Evolutionary conservation across 495 filamentous ascomycete genomes (phyloP), one percentile per base, ranked within the genome.

Genomic region (Copromyces sp.): DNA sequence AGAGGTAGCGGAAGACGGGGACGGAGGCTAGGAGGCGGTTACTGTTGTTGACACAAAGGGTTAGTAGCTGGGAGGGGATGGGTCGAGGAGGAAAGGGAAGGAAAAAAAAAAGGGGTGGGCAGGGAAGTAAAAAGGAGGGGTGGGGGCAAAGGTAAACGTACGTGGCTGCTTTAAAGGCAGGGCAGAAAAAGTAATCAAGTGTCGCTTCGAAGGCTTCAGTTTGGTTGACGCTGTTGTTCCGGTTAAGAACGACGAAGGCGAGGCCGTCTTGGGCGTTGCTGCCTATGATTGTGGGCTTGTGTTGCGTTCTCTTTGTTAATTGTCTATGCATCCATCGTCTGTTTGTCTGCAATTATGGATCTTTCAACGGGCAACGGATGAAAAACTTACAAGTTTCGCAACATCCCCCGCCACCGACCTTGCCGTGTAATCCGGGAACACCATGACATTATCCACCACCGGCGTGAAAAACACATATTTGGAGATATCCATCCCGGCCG

Each of bases 351-450:
- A 42, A 42, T 16, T 0, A 38, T 35, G 24, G 24, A 45, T 32
- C 14, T 8, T 24, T 53, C 69, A 53, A 8, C n/a, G 4, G 53
- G 24, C 17, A 40, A 47, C n/a, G n/a, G 32, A 35, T 40, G 40
- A 9, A 45, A 32, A 8, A 75, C 75, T 75, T 24, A 77, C 76
- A 41, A 77, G 45, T 9, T 77, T 73, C 38, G 72, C 70, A 14
- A 78, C n/a, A 42, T 75, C 12, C 20, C 73, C 71, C 7, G 44
- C 39, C 39, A 53, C 16, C 3, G 71, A 71, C 16, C n/a, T 59
- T 4, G 39, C 73, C 2, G 38, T 39, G 40, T 88, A 87, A 71
- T 88, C 77, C 14, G 72, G 73, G 74, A 88, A 89, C 3, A 88
- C 85, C 6, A 75, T 78, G 11, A 4, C 9, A 32, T 72, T 69